phyloP scores from a whole-genome alignment of 768 basidiomycete species.

The Psilocybe azurescens region DNA sequence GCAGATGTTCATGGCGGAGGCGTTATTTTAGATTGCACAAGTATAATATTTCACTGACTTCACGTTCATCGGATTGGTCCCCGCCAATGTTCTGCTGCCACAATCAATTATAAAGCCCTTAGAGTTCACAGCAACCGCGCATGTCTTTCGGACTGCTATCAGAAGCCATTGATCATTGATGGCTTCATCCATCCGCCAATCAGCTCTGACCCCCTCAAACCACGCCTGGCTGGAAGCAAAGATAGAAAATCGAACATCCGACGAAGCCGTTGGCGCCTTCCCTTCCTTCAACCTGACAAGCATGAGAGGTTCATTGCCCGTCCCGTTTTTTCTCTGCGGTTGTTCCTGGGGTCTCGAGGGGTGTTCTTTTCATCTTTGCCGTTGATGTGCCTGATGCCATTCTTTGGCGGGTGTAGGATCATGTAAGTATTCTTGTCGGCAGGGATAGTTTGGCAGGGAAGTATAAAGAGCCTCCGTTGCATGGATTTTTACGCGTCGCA shows the following conservation, averaged over 20 bases:
- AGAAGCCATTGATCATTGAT: slow-evolving; percentile 4
- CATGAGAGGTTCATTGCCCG: slow-evolving; percentile 18
- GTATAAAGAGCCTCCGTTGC: slow-evolving; percentile 19
- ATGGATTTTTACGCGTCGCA: slow-evolving; percentile 13
- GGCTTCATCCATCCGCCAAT: slow-evolving; percentile 10
- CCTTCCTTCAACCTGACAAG: slow-evolving; percentile 15
- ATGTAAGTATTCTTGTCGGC: slow-evolving; percentile 3
- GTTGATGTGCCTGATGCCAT: slow-evolving; percentile 23
- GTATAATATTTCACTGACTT: neutral
- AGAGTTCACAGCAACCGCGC: neutral
- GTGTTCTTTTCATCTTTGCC: slow-evolving; percentile 14
- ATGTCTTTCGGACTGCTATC: slow-evolving; percentile 10
- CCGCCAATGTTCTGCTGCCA: slow-evolving; percentile 2
- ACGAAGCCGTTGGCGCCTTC: slow-evolving; percentile 3
- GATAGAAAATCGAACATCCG: slow-evolving; percentile 12
- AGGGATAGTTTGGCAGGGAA: neutral
- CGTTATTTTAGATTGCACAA: neutral
- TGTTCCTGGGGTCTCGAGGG: slow-evolving; percentile 26
- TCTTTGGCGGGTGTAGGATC: slow-evolving; percentile 7
- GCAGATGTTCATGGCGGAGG: neutral
- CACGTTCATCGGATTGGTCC: neutral
- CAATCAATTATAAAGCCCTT: slow-evolving; percentile 1
- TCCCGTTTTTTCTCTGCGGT: slow-evolving; percentile 5
- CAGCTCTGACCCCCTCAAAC: slow-evolving; percentile 17
- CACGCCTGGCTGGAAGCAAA: slow-evolving; percentile 8